Evolutionary conservation across 2,329 filamentous ascomycete species (phyloP), one percentile per base, ranked within the genome.

Genomic region (Lachnellula hyalina): DNA sequence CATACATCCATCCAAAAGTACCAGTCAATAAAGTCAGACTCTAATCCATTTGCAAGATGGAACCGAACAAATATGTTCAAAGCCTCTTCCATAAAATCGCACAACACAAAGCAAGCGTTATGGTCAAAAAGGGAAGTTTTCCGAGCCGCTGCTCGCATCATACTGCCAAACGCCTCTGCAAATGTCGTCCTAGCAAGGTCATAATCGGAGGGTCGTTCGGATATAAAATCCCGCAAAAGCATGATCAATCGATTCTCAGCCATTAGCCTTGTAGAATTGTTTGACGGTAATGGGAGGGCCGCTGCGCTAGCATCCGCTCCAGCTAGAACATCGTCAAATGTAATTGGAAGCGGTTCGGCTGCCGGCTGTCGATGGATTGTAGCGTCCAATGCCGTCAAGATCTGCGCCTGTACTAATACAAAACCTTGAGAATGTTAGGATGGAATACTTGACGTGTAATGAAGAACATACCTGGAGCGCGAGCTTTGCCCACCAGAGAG

Each of bases 1-100:
- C 80, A 87, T 5, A 87, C 86, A 4, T 77, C 74, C 47, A 86
- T 71, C 86, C 86, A 89, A 68, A 90, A 89, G 2, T 75, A 70
- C 79, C 84, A 87, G 64, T 86, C 76, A 48, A 86, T 72, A 28
- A 81, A 72, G 32, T 77, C 62, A 63, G 69, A 58, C 32, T 65
- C 62, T 12, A 57, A 51, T n/a, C 19, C 47, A 38, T 64, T 60
- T 67, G 76, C 71, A 73, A 81, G 71, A 36, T 74, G 72, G 61
- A 85, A 88, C 52, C 83, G 79, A 41, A 83, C 75, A 56, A 87
- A 75, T 49, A 89, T 83, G 1, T 78, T 73, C 47, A 89, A 73
- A 21, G 84, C 77, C 66, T 90, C 86, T 67, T 89, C 86, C 53
- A 88, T 74, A 59, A 89, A 85, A 67, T 90, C 86, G 64, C 85